Conservation (phyloP, 2,329 filamentous ascomycete genomes). For the Colletotrichum eremochloae region DNA sequence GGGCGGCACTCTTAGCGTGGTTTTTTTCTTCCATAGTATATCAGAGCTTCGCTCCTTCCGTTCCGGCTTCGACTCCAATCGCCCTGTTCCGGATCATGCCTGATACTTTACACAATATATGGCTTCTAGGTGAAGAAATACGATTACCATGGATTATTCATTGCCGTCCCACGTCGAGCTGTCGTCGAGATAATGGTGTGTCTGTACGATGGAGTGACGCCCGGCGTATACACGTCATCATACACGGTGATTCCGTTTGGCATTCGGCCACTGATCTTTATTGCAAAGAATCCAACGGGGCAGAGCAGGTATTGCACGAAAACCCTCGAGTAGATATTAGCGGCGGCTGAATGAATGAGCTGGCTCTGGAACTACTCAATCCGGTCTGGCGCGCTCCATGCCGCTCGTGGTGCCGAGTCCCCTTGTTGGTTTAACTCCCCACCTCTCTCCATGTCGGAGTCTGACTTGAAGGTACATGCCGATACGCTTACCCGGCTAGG, state of each 20-base stretch:
- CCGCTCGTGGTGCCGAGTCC: slow-evolving; percentile 2
- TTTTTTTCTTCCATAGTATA: too few relatives aligned
- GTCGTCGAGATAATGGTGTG: too few relatives aligned
- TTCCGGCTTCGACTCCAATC: too few relatives aligned
- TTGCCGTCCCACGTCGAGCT: too few relatives aligned
- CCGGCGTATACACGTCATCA: neutral
- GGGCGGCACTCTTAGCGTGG: too few relatives aligned
- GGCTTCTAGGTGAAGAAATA: too few relatives aligned
- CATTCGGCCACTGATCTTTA: neutral
- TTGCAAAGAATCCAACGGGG: neutral
- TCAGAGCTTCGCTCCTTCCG: too few relatives aligned
- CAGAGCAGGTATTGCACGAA: neutral
- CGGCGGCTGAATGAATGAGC: neutral
- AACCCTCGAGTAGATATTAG: neutral
- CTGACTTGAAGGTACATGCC: slow-evolving; percentile 13
- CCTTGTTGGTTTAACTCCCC: slow-evolving; percentile 9
- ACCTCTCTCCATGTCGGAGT: neutral
- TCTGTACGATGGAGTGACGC: too few relatives aligned
- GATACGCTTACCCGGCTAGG: neutral
- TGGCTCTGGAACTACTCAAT: slow-evolving; percentile 20
- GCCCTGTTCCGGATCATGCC: too few relatives aligned
- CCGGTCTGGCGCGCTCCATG: slow-evolving; percentile 14
- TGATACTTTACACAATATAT: too few relatives aligned
- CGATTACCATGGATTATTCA: too few relatives aligned
- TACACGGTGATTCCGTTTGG: slow-evolving; percentile 7